phyloP scores from a whole-genome alignment of 345 rosid genomes.

The Eucalyptus shirleyi region DNA sequence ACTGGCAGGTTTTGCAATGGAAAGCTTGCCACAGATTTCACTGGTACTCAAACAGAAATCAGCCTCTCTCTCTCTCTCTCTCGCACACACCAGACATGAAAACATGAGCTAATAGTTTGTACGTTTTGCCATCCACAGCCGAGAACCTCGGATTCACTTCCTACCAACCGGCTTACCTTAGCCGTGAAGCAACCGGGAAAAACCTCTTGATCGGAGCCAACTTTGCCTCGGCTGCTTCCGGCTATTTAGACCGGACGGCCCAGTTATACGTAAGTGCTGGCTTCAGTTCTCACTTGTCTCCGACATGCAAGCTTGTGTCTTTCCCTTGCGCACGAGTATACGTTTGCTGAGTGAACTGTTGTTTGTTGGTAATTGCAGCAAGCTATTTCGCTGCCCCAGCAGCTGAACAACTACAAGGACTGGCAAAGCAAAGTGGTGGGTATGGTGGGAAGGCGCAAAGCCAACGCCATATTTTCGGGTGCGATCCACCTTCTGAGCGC shows the following conservation, averaged over 20 bases:
- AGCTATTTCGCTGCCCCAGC: constrained; percentile 58
- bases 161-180: constrained; percentile 75
- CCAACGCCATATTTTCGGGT: constrained; percentile 34
- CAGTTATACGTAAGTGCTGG: constrained; percentile 37
- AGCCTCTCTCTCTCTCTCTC: neutral
- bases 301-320: neutral
- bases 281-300: neutral
- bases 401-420: constrained; percentile 60
- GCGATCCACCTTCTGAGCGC: constrained; percentile 77
- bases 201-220: constrained; percentile 61
- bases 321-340: neutral
- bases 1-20: constrained; percentile 95
- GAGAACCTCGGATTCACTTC: constrained; percentile 76
- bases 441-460: constrained; percentile 39
- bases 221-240: constrained; percentile 92
- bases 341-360: neutral
- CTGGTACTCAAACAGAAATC: constrained; percentile 19
- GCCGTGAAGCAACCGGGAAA: constrained; percentile 43
- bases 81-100: neutral
- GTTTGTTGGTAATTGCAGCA: constrained; percentile 23
- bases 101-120: neutral
- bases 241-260: constrained; percentile 36
- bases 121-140: constrained; percentile 26
- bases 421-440: constrained; percentile 49
- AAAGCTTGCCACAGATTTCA: constrained; percentile 70